A percentile compares a stretch with the other conserved stretches of the same genome.
Evolutionary conservation across 441 rosid genomes (phyloP).

Genomic region (Daphne laureola): DNA sequence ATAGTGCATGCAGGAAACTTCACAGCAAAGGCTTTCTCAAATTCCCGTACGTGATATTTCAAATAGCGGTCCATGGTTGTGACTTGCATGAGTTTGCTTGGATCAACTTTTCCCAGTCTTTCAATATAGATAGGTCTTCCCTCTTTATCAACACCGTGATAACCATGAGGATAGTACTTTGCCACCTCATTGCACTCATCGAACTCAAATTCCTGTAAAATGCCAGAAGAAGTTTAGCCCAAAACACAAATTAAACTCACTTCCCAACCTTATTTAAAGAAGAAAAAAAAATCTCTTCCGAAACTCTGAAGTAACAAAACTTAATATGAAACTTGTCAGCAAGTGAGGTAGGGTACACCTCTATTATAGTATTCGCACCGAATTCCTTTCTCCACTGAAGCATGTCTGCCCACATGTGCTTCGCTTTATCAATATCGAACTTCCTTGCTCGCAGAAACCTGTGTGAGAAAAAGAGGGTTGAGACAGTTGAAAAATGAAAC

Average conservation of each 20-base stretch:
- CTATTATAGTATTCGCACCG: conserved; percentile 71
- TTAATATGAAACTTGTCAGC: conserved; percentile 13
- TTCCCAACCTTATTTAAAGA: no score
- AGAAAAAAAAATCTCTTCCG: neutral
- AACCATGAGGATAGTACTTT: conserved; percentile 83
- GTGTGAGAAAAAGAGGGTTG: conserved; percentile 7
- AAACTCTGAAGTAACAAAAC: conserved; percentile 2
- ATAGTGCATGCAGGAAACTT: conserved; percentile 95
- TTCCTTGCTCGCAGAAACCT: conserved; percentile 97
- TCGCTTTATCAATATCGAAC: conserved; percentile 92
- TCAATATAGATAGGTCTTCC: conserved; percentile 94
- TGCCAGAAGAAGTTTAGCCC: conserved; percentile 11
- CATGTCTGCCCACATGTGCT: conserved; percentile 99
- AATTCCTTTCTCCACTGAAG: conserved; percentile 98
- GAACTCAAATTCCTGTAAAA: conserved; percentile 20
- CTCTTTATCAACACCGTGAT: conserved; percentile 97
- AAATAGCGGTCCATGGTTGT: conserved; percentile 85
- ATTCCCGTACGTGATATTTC: conserved; percentile 89
- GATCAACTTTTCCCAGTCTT: conserved; percentile 89
- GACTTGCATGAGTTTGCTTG: conserved; percentile 88
- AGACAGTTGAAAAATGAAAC: no score
- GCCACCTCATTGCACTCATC: conserved; percentile 73
- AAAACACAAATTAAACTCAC: neutral
- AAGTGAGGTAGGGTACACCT: conserved; percentile 45
- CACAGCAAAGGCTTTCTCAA: conserved; percentile 72